These are phyloP conservation scores for Malbranchea zuffiana DNA, from an alignment of 2,329 filamentous ascomycete genomes.

Conservation along the genomic window DNA sequence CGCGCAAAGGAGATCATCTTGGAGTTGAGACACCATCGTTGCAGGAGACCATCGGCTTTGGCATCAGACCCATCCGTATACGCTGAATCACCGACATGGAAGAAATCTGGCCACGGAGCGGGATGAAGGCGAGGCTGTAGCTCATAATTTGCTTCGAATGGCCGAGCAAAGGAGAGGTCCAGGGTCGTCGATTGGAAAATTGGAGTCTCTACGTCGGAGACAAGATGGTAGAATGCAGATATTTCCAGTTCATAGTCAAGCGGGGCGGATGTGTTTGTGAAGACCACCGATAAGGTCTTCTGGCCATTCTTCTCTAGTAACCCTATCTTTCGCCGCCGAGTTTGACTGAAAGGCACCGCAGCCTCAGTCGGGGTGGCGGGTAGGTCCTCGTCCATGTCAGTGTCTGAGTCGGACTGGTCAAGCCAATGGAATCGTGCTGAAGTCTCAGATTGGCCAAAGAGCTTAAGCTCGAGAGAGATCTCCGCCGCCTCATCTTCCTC, in stretches of 20 bases:
- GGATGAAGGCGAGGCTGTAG: conserved; percentile 67
- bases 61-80: conserved; percentile 15
- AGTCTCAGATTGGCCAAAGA: conserved; percentile 49
- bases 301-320: conserved; percentile 25
- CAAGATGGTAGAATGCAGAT: conserved; percentile 64
- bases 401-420: conserved; percentile 21
- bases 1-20: conserved; percentile 63
- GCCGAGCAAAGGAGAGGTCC: conserved; percentile 62
- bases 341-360: conserved; percentile 11
- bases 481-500: conserved; percentile 70
- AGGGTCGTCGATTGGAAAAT: conserved; percentile 63
- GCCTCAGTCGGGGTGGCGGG: not conserved
- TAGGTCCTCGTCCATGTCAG: conserved; percentile 16
- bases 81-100: conserved; percentile 41
- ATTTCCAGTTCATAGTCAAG: conserved; percentile 58
- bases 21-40: conserved; percentile 70
- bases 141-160: conserved; percentile 88
- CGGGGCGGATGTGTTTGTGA: conserved; percentile 43
- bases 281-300: conserved; percentile 31
- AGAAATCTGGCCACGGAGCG: conserved; percentile 79
- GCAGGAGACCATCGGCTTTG: conserved; percentile 53
- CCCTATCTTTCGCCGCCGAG: conserved; percentile 27
- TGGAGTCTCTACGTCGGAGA: conserved; percentile 67
- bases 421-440: conserved; percentile 39
- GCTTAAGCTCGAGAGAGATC: conserved; percentile 56